Conservation (phyloP, 148 eudicot genomes). For the Camellia sinensis region DNA sequence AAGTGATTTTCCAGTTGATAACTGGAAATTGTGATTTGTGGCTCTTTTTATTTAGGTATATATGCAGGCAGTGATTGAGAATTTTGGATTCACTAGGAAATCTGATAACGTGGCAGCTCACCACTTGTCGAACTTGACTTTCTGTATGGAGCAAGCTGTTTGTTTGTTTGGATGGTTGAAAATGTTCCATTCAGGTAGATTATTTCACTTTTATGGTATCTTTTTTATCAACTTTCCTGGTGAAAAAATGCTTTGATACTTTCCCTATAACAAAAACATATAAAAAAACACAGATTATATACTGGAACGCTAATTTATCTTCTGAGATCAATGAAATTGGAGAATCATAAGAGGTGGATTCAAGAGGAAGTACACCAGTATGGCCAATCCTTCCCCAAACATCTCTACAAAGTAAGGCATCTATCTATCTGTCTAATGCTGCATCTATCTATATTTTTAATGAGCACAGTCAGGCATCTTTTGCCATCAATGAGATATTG, state of each 20-base stretch:
- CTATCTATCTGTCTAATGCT: no score
- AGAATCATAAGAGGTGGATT: background rate
- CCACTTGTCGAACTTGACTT: background rate
- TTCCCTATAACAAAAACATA: no score
- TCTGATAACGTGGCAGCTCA: background rate
- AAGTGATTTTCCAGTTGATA: background rate
- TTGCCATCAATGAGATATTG: background rate
- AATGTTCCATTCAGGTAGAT: background rate
- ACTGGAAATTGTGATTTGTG: background rate
- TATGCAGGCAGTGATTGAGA: background rate
- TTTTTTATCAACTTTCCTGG: background rate
- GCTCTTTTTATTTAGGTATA: background rate
- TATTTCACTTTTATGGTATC: no score
- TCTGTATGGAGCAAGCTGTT: background rate
- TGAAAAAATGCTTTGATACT: background rate
- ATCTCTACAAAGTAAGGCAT: no score
- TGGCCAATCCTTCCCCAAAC: no score
- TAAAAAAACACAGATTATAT: no score
- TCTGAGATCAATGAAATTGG: background rate
- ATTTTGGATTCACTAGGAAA: background rate
- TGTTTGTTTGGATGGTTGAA: conserved; percentile 1
- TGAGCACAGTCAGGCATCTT: background rate
- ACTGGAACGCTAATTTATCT: no score
- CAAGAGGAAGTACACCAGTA: no score
- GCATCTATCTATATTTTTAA: no score